Evolutionary conservation across 1,284 basidiomycete species (phyloP), one percentile per base, ranked within the genome.

Genomic region (Trametes sp.): DNA sequence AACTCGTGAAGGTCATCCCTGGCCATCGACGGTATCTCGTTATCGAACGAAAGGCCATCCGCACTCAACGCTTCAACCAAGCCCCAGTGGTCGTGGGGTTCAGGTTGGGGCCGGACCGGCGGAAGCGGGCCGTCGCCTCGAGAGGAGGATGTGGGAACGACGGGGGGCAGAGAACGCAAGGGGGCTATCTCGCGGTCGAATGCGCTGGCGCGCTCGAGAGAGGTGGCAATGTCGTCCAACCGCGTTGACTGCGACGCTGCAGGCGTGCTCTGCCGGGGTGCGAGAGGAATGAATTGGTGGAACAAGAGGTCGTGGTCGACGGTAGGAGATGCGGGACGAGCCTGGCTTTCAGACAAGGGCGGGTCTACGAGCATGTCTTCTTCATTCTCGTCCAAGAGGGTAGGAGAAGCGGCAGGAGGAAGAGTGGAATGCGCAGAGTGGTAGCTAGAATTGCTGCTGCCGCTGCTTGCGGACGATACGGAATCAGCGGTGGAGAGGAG

Each of bases 141-240:
- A n/a, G 48, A 46, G 8, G 42, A 41, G 21, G 31, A 48, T 29
- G 36, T 49, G 33, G 51, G 59, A n/a, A 29, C 41, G 41, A 8
- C 35, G 49, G 45, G 41, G n/a, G 63, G 66, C 19, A 64, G 63
- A 33, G 56, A 57, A 8, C 66, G 66, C 28, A 68, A 24, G 9
- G 56, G 61, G 13, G 63, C 50, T 44, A 68, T 65, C 59, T 65
- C 63, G 26, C 63, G 63, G 35, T 68, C 64, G 29, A 68, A 68
- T 0, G 57, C 66, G 44, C 23, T 48, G n/a, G 31, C 59, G 21
- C 66, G 57, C 53, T 68, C 66, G 28, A 68, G 41, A 19, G 57
- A 51, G 26, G 49, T 42, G 6, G 55, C 16, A 11, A 64, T 54
- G n/a, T 61, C 46, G 16, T 61, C 61, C 7, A 54, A n/a, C 24